Evolutionary conservation across 345 rosid species (phyloP).

Genomic region (Acer campestre): DNA sequence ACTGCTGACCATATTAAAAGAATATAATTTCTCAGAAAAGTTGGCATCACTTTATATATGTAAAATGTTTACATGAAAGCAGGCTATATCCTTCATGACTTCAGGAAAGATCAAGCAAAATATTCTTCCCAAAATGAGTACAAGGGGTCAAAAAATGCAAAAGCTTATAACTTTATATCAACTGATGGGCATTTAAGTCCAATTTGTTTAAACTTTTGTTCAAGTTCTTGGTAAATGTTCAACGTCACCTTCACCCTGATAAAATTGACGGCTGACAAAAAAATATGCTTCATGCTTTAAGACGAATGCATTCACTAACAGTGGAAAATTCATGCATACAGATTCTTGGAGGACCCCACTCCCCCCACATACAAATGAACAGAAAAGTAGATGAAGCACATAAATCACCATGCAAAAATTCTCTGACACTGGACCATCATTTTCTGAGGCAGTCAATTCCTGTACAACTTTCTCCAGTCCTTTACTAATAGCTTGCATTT

Average conservation of each 20-base stretch:
- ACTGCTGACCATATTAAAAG: not conserved
- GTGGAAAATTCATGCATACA: not conserved
- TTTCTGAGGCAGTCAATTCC: constrained; percentile 64
- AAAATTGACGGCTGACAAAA: not conserved
- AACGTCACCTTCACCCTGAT: not conserved
- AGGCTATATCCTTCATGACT: not conserved
- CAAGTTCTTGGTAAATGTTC: not conserved
- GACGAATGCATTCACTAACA: constrained; percentile 3
- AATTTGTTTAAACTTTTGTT: not conserved
- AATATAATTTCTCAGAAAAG: not conserved
- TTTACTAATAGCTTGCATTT: constrained; percentile 89
- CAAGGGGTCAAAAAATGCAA: not conserved
- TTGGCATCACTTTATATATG: not conserved
- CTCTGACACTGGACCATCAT: constrained; percentile 53
- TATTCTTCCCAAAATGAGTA: not conserved
- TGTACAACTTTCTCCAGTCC: constrained; percentile 80
- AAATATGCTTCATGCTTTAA: not conserved
- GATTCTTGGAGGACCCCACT: constrained; percentile 8
- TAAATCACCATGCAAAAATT: constrained; percentile 61
- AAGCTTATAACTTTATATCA: not conserved
- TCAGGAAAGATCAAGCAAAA: not conserved
- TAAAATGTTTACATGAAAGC: no score
- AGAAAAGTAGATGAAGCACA: not conserved
- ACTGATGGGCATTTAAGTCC: not conserved
- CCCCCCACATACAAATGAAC: constrained; percentile 10